Evolutionary conservation across 805 yeast species (phyloP), one percentile per base, ranked within the genome.

Genomic region (Ogataea siamensis): DNA sequence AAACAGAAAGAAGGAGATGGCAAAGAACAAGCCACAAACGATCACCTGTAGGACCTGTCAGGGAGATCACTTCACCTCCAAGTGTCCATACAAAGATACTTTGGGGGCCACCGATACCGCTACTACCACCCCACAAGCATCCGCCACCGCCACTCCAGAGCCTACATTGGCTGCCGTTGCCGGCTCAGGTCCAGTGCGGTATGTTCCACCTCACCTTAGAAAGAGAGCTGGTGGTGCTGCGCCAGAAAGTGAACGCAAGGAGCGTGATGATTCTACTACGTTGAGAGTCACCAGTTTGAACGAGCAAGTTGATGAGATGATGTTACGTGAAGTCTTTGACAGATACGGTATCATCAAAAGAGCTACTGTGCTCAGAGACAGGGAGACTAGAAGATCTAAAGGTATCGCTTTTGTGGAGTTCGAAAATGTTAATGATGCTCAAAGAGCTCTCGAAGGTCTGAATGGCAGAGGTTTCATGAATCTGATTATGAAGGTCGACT

Each of bases 341-440:
- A 76, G 68, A 62, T 82, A 71, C 70, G 94, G 78, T 54, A 77
- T 69, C 19, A 69, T 76, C 42, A 77, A 76, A 55, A 83, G 96
- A 68, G 85, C 84, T 50, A 83, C 83, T 47, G 73, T 93, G 42
- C 88, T 88, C 43, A 84, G 86, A 70, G 86, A 88, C 68, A 83
- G 87, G 68, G 95, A 85, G 55, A 93, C 98, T 18, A 93, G 95
- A 49, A 83, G 82, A 64, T 85, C 96, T 30, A 84, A 87, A 68
- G 99, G 99, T 58, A 80, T 91, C 64, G 98, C 98, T 5, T 93
- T 87, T 64, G 94, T 89, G 49, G 82, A 91, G 44, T 85, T 85
- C 62, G 76, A 73, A 43, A 73, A 80, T 40, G 78, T 78, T 57
- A 62, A 64, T 41, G 69, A 67, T 51, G 99, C 98, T 29, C 81